Conservation (phyloP, 1,139 yeast genomes). For the Pichia sp. region DNA sequence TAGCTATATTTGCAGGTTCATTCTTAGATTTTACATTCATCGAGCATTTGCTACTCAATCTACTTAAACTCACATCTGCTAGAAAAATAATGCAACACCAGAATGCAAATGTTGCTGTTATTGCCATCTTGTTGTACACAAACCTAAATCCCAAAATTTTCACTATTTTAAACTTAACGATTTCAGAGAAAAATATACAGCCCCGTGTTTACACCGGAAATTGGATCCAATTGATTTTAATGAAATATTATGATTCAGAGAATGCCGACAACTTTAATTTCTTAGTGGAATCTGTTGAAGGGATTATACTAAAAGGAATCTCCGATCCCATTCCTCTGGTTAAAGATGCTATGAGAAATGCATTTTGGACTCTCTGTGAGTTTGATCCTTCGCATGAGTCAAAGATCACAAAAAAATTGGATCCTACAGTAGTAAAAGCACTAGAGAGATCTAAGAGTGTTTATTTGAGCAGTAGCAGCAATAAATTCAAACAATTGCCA, state of each 20-base stretch:
- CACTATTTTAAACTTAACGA: slow-evolving; percentile 47
- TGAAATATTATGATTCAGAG: slow-evolving; percentile 39
- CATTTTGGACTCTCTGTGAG: slow-evolving; percentile 67
- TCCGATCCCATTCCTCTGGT: slow-evolving; percentile 80
- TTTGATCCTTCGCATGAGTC: slow-evolving; percentile 44
- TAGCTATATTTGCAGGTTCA: slow-evolving; percentile 47
- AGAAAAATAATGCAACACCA: slow-evolving; percentile 78
- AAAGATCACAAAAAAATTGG: slow-evolving; percentile 39
- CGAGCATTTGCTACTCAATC: slow-evolving; percentile 55
- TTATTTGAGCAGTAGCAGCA: slow-evolving; percentile 14
- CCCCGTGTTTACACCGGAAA: slow-evolving; percentile 68
- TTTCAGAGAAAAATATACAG: slow-evolving; percentile 64
- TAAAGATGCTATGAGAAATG: slow-evolving; percentile 66
- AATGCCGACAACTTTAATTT: slow-evolving; percentile 37
- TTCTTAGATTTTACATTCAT: slow-evolving; percentile 53
- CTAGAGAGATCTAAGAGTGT: slow-evolving; percentile 14
- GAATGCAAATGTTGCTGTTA: slow-evolving; percentile 66
- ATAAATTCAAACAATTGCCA: background rate
- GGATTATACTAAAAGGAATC: slow-evolving; percentile 56
- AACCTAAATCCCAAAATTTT: slow-evolving; percentile 53
- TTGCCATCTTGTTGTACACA: slow-evolving; percentile 55
- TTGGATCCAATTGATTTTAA: slow-evolving; percentile 64
- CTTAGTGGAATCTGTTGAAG: slow-evolving; percentile 47
- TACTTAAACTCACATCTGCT: slow-evolving; percentile 64
- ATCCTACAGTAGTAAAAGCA: slow-evolving; percentile 43